These are phyloP conservation scores for Globisporangium yorkense DNA, from an alignment of 352 stramenopile genomes.

Conservation along the genomic window DNA sequence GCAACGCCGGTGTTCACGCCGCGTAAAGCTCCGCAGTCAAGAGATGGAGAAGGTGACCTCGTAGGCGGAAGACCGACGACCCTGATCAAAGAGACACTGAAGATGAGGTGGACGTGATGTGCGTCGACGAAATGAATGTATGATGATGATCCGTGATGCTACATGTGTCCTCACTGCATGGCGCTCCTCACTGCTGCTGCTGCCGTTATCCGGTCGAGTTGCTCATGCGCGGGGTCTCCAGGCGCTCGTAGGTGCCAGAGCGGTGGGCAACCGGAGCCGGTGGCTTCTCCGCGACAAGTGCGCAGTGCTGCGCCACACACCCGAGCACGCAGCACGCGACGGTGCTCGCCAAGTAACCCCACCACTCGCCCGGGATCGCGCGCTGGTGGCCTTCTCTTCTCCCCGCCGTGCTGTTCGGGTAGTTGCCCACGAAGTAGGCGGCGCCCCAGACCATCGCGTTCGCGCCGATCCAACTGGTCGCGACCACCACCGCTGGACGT, in stretches of 20 bases:
- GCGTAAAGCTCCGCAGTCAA: not conserved
- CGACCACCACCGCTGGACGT: conserved; percentile 13
- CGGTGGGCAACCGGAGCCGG: not conserved
- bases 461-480: conserved; percentile 26
- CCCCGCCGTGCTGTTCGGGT: conserved; percentile 19
- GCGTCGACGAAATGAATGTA: conserved; percentile 1
- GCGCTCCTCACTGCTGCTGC: not conserved
- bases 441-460: conserved; percentile 18
- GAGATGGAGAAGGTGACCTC: not conserved
- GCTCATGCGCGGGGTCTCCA: not conserved
- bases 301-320: conserved; percentile 20
- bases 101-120: not conserved
- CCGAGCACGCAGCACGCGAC: conserved; percentile 18
- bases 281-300: not conserved
- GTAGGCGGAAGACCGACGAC: not conserved
- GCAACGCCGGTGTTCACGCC: conserved; percentile 25
- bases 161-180: not conserved
- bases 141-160: not conserved
- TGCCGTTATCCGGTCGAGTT: not conserved
- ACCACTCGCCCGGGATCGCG: conserved; percentile 19
- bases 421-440: conserved; percentile 29
- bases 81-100: not conserved
- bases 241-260: not conserved
- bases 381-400: conserved; percentile 8
- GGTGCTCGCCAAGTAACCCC: conserved; percentile 22